Evolutionary conservation across 352 stramenopile species (phyloP), one percentile per base, ranked within the genome.

Genomic region (Pythium sp.): DNA sequence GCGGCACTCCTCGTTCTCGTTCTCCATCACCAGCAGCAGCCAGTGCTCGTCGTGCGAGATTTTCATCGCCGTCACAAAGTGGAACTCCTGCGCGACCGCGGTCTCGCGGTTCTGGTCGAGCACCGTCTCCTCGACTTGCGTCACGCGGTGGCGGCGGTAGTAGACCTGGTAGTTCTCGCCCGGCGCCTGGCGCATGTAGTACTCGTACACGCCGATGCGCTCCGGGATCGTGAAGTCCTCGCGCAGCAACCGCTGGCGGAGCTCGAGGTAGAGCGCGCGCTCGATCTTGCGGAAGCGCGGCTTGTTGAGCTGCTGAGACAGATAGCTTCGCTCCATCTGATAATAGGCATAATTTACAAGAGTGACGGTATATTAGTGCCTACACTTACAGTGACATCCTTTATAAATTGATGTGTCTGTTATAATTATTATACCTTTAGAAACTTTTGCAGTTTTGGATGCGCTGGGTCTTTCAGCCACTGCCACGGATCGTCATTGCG

Each of bases 141-240:
- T 72, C 47, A 22, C 65, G 22, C 72, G 64, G n/a, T 77, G 73
- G 22, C 75, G 76, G 15, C 87, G 87, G 62, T 86, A 93, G 68
- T 94, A 95, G 30, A 92, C 82, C 0, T 83, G 86, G 57, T 89
- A 95, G 66, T 95, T 95, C 47, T 90, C 71, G 1, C 80, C 68
- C 0, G 81, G 74, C 4, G 71, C 62, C 63, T 93, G 83, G 7
- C 74, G 74, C 70, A 90, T 86, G 67, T 84, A 93, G 68, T 95
- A 95, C 41, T 92, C 81, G 63, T 80, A 92, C 12, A 72, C 66
- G 54, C 87, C 86, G 54, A 95, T 91, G 62, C 79, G 78, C 65
- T 95, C 87, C 2, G 87, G 85, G n/a, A 94, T 78, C 53, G 78
- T 83, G 38, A 75, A 84, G 51, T 93, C 80, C 24, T 86, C 74